Evolutionary conservation across 2,329 filamentous ascomycete species (phyloP).

Genomic region (Ambrosiella beaveri): DNA sequence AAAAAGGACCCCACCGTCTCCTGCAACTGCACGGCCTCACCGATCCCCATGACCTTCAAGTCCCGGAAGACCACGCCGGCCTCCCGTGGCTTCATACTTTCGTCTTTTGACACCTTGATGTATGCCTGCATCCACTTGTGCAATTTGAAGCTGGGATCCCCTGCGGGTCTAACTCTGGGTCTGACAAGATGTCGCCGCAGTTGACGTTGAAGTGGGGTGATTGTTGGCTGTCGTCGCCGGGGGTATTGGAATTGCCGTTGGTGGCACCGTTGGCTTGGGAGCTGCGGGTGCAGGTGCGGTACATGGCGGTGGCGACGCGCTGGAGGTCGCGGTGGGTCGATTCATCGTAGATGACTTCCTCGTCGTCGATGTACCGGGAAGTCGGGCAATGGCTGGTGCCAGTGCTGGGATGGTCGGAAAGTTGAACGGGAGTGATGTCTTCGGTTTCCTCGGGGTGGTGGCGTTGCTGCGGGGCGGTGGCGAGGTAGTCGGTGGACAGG

Average conservation of each 20-base stretch:
- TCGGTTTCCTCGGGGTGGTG: background rate
- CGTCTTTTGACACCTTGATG: slow-evolving; percentile 29
- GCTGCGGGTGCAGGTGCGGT: slow-evolving; percentile 14
- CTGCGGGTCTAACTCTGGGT: slow-evolving; percentile 23
- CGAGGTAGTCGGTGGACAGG: no score
- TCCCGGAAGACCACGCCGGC: slow-evolving; percentile 48
- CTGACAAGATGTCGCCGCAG: slow-evolving; percentile 12
- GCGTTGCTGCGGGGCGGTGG: no score
- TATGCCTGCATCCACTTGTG: slow-evolving; percentile 26
- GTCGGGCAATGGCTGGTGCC: background rate
- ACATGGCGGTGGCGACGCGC: slow-evolving; percentile 24
- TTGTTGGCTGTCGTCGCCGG: no score
- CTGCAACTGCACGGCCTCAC: slow-evolving; percentile 50
- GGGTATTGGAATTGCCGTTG: no score
- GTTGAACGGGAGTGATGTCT: background rate
- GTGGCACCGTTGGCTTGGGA: no score
- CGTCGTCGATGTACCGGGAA: background rate
- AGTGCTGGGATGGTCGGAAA: background rate
- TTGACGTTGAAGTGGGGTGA: background rate
- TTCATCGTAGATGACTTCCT: slow-evolving; percentile 14
- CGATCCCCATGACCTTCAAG: slow-evolving; percentile 49
- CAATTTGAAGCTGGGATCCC: slow-evolving; percentile 24
- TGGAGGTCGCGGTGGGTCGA: slow-evolving; percentile 23
- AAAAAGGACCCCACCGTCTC: slow-evolving; percentile 45
- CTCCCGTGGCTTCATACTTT: slow-evolving; percentile 34